A percentile compares a stretch with the other conserved stretches of the same genome.
Conservation (phyloP, 129 eudicot genomes). For the Helianthus tuberosus region DNA sequence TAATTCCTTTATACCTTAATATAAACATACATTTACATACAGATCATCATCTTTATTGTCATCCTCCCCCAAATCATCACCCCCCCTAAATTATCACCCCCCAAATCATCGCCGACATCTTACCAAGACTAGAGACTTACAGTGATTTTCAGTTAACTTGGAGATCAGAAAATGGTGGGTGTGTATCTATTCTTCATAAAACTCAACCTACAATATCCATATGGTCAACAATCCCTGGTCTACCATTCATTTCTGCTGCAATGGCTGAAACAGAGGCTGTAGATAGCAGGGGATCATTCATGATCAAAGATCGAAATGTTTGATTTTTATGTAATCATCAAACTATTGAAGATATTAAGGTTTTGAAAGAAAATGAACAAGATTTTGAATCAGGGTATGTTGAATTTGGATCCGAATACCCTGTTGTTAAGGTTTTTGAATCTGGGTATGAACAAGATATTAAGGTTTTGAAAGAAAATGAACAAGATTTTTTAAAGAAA, state of each 20-base stretch:
- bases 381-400: constrained; percentile 39
- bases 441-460: no score
- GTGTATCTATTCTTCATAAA: constrained; percentile 57
- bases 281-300: constrained; percentile 98
- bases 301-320: constrained; percentile 58
- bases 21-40: no score
- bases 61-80: no score
- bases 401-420: constrained; percentile 39
- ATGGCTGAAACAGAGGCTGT: constrained; percentile 84
- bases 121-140: no score
- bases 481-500: no score
- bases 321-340: constrained; percentile 71
- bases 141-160: constrained; percentile 60
- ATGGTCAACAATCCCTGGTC: constrained; percentile 88
- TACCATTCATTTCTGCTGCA: constrained; percentile 86
- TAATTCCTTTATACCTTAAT: no score
- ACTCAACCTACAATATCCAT: constrained; percentile 65
- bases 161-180: constrained; percentile 74
- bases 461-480: no score
- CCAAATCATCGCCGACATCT: no score
- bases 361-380: constrained; percentile 41
- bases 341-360: constrained; percentile 62
- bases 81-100: no score
- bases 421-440: constrained; percentile 36
- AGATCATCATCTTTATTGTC: no score